Evolutionary conservation across 192 early-diverging fungal genomes (phyloP).

Genomic region (Physocladia obscura): DNA sequence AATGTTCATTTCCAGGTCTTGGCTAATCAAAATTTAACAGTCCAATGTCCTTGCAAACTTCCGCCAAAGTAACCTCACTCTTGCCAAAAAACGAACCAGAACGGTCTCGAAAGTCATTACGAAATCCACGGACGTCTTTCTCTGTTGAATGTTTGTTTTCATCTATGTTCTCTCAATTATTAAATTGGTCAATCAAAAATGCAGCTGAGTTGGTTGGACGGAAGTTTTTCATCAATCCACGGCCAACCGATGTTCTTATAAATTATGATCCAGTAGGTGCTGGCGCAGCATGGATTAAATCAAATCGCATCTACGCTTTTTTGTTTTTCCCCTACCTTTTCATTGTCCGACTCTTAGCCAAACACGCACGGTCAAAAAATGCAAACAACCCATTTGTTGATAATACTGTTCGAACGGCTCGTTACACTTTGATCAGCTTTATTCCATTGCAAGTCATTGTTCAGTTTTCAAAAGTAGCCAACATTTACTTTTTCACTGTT

Average conservation of each 20-base stretch:
- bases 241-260: conserved; percentile 4
- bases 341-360: neutral
- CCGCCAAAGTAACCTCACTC: too few species aligned
- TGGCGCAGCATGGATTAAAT: conserved; percentile 24
- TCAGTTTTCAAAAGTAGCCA: conserved; percentile 71
- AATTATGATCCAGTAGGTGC: conserved; percentile 6
- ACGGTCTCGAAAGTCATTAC: too few species aligned
- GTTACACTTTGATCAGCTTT: conserved; percentile 59
- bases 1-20: too few species aligned
- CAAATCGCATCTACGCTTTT: neutral
- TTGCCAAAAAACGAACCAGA: too few species aligned
- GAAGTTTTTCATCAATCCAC: conserved; percentile 16
- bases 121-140: too few species aligned
- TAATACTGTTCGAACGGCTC: conserved; percentile 64
- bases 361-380: neutral
- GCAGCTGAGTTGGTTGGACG: conserved; percentile 2
- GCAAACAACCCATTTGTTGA: conserved; percentile 34
- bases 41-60: too few species aligned
- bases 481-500: conserved; percentile 77
- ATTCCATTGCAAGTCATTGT: conserved; percentile 63
- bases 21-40: too few species aligned
- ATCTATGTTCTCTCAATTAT: neutral
- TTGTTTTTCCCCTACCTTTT: conserved; percentile 19
- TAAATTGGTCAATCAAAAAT: neutral
- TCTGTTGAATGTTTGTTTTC: too few species aligned